These are phyloP conservation scores for Calocybe cyanea DNA, from an alignment of 768 basidiomycete genomes.

Conservation along the genomic window DNA sequence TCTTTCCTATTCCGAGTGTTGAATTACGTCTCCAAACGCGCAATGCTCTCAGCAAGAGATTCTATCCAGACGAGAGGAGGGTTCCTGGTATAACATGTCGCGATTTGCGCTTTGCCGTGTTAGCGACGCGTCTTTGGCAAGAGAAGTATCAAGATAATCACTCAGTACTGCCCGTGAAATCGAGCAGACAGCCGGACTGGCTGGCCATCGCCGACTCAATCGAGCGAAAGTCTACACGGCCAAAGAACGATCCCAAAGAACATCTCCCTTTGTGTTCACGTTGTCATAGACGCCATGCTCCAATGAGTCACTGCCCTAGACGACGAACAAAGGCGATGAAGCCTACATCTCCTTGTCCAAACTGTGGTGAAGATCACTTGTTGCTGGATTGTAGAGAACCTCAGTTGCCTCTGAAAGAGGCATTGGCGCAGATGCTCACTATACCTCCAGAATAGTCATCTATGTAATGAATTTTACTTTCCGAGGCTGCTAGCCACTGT, in stretches of 20 bases:
- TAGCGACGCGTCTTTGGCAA: too few relatives aligned
- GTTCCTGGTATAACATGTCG: constrained; percentile 48
- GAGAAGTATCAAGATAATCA: too few relatives aligned
- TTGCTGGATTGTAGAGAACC: constrained; percentile 15
- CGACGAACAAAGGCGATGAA: neutral
- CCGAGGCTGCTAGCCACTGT: too few relatives aligned
- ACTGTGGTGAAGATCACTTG: constrained; percentile 19
- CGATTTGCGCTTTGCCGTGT: constrained; percentile 34
- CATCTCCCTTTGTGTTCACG: neutral
- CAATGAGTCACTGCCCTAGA: constrained; percentile 8
- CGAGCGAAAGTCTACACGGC: too few relatives aligned
- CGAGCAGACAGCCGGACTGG: too few relatives aligned
- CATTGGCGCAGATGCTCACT: constrained; percentile 10
- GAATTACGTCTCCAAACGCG: constrained; percentile 22
- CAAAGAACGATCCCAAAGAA: neutral
- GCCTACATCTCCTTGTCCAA: constrained; percentile 5
- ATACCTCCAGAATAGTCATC: too few relatives aligned
- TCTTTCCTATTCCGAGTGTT: constrained; percentile 12
- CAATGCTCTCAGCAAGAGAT: constrained; percentile 15
- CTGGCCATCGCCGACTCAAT: too few relatives aligned
- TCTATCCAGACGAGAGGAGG: neutral
- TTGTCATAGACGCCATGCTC: constrained; percentile 5
- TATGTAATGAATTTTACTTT: too few relatives aligned
- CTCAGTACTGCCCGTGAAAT: too few relatives aligned
- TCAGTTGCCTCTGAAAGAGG: constrained; percentile 9